Evolutionary conservation across 768 basidiomycete species (phyloP).

Genomic region (Collybia nuda): DNA sequence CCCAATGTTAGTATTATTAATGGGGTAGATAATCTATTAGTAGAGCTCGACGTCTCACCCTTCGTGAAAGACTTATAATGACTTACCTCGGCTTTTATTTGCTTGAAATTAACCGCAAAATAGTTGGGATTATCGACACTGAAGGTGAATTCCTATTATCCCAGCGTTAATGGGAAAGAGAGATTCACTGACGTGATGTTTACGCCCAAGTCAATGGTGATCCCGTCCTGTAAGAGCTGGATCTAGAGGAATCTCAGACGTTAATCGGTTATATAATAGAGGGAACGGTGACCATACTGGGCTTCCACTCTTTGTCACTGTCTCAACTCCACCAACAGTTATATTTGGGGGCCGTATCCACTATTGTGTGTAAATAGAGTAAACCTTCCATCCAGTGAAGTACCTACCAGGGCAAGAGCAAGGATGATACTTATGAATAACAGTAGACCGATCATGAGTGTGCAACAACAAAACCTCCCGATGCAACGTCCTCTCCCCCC

Average conservation of each 20-base stretch:
- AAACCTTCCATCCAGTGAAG: not conserved
- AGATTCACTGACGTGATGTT: constrained; percentile 56
- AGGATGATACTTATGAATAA: constrained; percentile 66
- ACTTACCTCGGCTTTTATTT: constrained; percentile 60
- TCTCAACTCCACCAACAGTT: constrained; percentile 48
- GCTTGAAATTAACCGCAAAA: constrained; percentile 65
- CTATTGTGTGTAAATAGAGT: constrained; percentile 31
- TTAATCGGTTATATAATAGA: not conserved
- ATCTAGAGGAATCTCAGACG: constrained; percentile 15
- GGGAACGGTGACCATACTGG: constrained; percentile 34
- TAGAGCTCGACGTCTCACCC: not conserved
- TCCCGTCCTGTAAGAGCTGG: constrained; percentile 41
- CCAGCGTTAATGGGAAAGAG: not conserved
- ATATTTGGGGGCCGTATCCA: constrained; percentile 79
- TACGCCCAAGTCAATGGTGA: constrained; percentile 62
- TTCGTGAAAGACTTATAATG: not conserved
- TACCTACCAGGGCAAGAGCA: constrained; percentile 63
- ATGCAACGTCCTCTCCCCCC: constrained; percentile 60
- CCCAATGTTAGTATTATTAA: constrained; percentile 69
- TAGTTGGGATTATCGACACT: constrained; percentile 85
- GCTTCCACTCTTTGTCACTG: constrained; percentile 37
- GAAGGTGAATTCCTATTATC: constrained; percentile 1
- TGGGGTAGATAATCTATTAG: constrained; percentile 70
- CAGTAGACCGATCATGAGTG: constrained; percentile 63
- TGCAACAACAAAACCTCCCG: constrained; percentile 76